Percentiles rank a stretch among this genome's conserved stretches.
Evolutionary conservation across 73 alveolate species (phyloP).

Genomic region (Tetrahymena malaccensis): DNA sequence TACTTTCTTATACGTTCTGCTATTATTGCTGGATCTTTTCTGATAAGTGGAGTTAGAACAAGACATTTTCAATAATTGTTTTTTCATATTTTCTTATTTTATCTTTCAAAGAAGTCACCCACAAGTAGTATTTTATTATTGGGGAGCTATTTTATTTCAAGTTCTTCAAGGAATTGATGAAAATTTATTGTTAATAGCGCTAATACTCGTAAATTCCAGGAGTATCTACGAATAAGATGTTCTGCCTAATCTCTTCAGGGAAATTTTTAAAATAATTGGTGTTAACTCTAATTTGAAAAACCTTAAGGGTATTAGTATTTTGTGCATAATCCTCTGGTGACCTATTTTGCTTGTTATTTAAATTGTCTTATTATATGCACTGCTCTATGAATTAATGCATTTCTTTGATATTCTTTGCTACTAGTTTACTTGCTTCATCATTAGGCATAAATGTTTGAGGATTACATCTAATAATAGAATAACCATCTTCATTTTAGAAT

Average conservation of each 20-base stretch:
- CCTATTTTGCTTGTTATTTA: not conserved
- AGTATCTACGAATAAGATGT: not conserved
- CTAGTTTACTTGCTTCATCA: not conserved
- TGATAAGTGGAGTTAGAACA: not conserved
- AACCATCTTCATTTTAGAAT: not conserved
- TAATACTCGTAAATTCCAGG: not conserved
- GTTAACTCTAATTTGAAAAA: not conserved
- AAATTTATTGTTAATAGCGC: not conserved
- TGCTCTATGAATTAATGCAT: not conserved
- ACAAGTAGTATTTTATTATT: not conserved
- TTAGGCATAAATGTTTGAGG: not conserved
- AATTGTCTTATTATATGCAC: not conserved
- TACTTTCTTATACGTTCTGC: not conserved
- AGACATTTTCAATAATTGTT: not conserved
- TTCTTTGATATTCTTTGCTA: not conserved
- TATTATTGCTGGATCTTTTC: not conserved
- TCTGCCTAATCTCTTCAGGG: not conserved
- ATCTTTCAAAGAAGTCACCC: not conserved
- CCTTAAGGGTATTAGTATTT: not conserved
- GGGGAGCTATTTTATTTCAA: not conserved
- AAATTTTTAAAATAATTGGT: not conserved
- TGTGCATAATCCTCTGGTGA: not conserved
- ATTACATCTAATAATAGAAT: not conserved
- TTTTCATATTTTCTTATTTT: not conserved
- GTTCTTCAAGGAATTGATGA: not conserved